phyloP scores from a whole-genome alignment of 306 rosid species.

The Morella rubra region DNA sequence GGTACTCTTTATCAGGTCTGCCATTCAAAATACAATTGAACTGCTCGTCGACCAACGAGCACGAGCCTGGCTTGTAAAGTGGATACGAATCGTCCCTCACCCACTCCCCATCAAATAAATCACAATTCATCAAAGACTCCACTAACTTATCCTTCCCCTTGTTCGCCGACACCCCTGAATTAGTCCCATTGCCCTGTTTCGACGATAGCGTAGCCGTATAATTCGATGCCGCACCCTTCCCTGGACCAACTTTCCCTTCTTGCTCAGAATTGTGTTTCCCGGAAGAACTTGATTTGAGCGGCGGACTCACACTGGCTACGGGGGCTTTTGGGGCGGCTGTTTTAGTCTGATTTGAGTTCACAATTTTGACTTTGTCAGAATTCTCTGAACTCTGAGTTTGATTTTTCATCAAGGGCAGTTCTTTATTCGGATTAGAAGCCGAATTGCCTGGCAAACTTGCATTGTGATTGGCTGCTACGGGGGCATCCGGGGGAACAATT shows the following conservation, averaged over 20 bases:
- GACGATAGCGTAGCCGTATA: constrained; percentile 43
- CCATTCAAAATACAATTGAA: constrained; percentile 78
- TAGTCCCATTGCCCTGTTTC: constrained; percentile 37
- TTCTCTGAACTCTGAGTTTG: constrained; percentile 12
- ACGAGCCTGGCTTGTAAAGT: constrained; percentile 76
- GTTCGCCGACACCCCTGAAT: constrained; percentile 34
- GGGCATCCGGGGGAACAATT: not conserved
- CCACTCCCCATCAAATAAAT: constrained; percentile 83
- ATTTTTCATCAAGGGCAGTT: constrained; percentile 13
- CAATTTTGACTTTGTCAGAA: constrained; percentile 18
- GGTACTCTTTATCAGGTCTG: constrained; percentile 71
- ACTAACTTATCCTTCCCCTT: constrained; percentile 36
- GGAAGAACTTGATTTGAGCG: constrained; percentile 17
- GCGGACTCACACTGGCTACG: constrained; percentile 15
- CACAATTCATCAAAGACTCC: constrained; percentile 69
- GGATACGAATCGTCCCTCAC: constrained; percentile 72
- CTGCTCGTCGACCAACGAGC: constrained; percentile 76
- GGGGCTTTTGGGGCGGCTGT: constrained; percentile 14
- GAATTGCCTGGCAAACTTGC: constrained; percentile 6
- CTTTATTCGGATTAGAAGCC: constrained; percentile 2
- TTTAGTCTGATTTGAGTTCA: constrained; percentile 30
- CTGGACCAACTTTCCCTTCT: not conserved
- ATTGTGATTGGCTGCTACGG: not conserved
- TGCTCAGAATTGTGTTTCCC: constrained; percentile 15
- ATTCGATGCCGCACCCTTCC: constrained; percentile 28